Percentiles rank a stretch among this genome's conserved stretches.
phyloP scores from a whole-genome alignment of 2,329 filamentous ascomycete genomes.

The Periglandula ipomoeae region DNA sequence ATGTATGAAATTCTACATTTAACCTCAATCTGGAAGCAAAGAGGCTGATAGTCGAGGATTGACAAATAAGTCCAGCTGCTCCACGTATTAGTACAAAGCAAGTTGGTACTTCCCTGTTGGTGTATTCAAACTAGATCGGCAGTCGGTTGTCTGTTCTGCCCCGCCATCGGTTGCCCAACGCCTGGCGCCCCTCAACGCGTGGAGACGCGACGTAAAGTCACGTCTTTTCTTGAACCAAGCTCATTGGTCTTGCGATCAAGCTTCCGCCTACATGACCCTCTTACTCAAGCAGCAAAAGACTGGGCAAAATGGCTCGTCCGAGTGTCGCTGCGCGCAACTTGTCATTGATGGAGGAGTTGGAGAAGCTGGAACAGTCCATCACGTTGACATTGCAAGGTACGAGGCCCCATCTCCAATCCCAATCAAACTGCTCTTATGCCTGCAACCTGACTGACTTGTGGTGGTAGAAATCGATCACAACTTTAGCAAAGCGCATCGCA shows the following conservation, averaged over 20 bases:
- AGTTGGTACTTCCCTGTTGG: too few species aligned
- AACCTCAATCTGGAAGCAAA: too few species aligned
- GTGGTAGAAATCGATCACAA: constrained; percentile 88
- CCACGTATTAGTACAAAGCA: too few species aligned
- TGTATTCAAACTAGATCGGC: too few species aligned
- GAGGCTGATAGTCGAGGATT: too few species aligned
- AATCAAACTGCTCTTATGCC: neutral
- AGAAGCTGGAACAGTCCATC: constrained; percentile 93
- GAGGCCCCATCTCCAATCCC: constrained; percentile 5
- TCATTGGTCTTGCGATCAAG: too few species aligned
- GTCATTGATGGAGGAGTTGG: constrained; percentile 87
- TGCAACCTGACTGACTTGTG: constrained; percentile 6
- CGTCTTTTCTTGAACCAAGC: neutral
- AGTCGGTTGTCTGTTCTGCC: neutral
- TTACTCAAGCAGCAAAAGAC: neutral
- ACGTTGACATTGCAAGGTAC: constrained; percentile 87
- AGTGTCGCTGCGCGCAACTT: constrained; percentile 45
- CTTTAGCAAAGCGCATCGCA: constrained; percentile 92
- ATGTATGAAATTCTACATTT: neutral
- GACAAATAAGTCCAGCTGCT: too few species aligned
- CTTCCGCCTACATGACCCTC: too few species aligned
- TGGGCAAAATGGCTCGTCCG: constrained; percentile 37
- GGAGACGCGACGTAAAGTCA: constrained; percentile 1
- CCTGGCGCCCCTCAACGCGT: neutral
- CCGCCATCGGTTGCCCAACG: neutral